Evolutionary conservation across 371 early-diverging fungal species (phyloP), one percentile per base, ranked within the genome.

Genomic region (Mycotypha africana): DNA sequence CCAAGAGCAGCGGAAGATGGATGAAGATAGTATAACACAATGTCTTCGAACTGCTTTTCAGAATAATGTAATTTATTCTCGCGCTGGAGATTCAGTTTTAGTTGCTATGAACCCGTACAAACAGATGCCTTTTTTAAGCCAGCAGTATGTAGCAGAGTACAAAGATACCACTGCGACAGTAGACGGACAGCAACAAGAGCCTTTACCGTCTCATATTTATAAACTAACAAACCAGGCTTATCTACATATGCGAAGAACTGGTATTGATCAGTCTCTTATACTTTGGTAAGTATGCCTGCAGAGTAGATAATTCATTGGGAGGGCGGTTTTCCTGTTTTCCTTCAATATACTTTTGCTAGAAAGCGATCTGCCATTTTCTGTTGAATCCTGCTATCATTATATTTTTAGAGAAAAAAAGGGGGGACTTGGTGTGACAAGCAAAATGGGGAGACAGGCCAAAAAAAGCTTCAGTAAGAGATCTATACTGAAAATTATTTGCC

Each of bases 121-220:
- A 32, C 69, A 56, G 60, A 52, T 33, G 67, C 19, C 76, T 19
- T 11, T 4, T 3, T 36, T 49, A 22, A 58, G 85, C 6, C 69
- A 83, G 48, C 82, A 88, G 30, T 89, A 91, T 63, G 87, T 84
- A 10, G 70, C 83, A 19, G 82, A 81, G 49, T 86, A 86, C 62
- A 81, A 81, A 60, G 78, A 79, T 41, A 62, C 76, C 1, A 73
- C 82, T 7, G 72, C 86, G 1, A 73, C 82, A 7, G 71, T 85
- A 53, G 84, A 88, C 26, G 39, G 50, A 22, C n/a, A n/a, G n/a
- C n/a, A n/a, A n/a, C 47, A 41, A 10, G 45, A 47, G 14, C 48
- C 48, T 15, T 58, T 83, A 44, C 67, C 80, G 4, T 91, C 98
- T 3, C 98, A 97, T 63, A 80, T 93, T 9, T 96, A 85, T 63